Evolutionary conservation across 305 asterid genomes (phyloP).

Genomic region (Fraxinus xanthoxyloides): DNA sequence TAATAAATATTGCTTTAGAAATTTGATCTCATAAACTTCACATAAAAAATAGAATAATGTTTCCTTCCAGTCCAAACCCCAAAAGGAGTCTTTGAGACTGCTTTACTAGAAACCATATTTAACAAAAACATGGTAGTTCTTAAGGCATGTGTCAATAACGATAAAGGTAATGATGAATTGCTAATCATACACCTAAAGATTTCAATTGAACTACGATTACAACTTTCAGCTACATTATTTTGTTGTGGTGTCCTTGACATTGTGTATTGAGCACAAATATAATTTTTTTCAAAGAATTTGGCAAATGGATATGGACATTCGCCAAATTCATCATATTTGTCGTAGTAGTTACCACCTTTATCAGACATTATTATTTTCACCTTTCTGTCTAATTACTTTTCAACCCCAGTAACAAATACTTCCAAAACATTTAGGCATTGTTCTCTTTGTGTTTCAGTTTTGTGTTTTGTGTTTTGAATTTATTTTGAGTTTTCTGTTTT

Average conservation of each 20-base stretch:
- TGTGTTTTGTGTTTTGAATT: too few species aligned
- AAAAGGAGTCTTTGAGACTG: background rate
- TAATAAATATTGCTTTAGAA: too few species aligned
- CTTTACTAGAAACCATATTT: background rate
- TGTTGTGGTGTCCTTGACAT: background rate
- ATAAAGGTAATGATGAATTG: background rate
- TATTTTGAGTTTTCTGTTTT: too few species aligned
- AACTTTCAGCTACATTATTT: background rate
- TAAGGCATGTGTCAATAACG: background rate
- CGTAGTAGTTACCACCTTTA: background rate
- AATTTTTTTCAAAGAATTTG: too few species aligned
- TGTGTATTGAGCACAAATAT: background rate
- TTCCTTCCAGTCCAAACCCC: background rate
- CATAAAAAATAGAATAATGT: too few species aligned
- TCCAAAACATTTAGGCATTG: too few species aligned
- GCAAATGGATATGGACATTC: background rate
- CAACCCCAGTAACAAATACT: background rate
- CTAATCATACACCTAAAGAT: background rate
- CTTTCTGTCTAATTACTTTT: too few species aligned
- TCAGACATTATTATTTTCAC: too few species aligned
- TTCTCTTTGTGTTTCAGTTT: too few species aligned
- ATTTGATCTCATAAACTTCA: too few species aligned
- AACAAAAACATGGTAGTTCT: background rate
- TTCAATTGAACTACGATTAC: background rate
- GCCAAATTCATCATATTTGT: background rate